Base-by-base conservation (phyloP, 116 monocot species). In the Cymodocea nodosa region DNA sequence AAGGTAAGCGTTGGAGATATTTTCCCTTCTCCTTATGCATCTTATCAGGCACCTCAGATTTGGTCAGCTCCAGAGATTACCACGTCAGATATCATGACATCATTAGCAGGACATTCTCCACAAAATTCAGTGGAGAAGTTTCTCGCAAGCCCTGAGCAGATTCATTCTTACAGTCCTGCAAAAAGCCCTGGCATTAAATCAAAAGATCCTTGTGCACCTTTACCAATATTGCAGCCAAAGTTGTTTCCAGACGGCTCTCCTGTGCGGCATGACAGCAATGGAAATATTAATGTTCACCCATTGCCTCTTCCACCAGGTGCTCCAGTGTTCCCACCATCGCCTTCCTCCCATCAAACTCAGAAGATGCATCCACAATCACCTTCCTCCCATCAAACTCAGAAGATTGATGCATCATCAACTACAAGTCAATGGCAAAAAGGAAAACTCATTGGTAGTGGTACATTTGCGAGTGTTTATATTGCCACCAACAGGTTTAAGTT, bases 381-480 rank as follows among this genome's bases (percentile, higher is more conserved):
- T 74, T 78, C 66, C 78, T 5, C 70, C 62, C 63, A 70, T 75
- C 79, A 78, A 68, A 51, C 64, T 65, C 9, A 72, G 63, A 83
- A 75, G 63, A 0, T 59, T 60, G 86, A 87, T 25, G 62, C 51
- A 44, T 34, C 80, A 20, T 66, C 78, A 52, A 71, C 82, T 76
- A 60, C 78, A 66, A 78, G 71, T 78, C 91, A 83, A 52, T 91
- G 91, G 97, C 81, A 81, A 64, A 97, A 97, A 68, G 88, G 88
- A 71, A 85, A 79, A 59, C 91, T 91, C 30, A 85, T 91, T 74
- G 91, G 91, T 51, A 85, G 88, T 67, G 95, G 91, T 62, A 90
- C 87, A 35, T 95, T 83, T 80, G 91, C 87, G 55, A 83, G 78
- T 81, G 91, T 97, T 52, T 97, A 80, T 69, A 79, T 75, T 58